Evolutionary conservation across 176 grass and related monocot species (phyloP).

Genomic region (Phoenix roebelenii): DNA sequence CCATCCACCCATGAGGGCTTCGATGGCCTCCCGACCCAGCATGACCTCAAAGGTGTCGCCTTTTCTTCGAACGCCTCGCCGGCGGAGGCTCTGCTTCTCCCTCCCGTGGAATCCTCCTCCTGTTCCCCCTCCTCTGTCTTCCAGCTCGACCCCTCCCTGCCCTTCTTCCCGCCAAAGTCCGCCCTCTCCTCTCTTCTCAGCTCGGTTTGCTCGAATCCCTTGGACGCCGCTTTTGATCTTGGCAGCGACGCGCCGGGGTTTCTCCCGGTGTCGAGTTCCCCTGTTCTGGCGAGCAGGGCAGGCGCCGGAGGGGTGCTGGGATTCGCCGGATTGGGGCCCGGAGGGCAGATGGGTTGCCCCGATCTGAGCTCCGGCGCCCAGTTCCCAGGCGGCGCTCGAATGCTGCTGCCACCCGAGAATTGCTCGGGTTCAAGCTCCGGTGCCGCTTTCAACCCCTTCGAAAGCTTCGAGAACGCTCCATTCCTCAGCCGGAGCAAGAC

Average conservation of each 20-base stretch:
- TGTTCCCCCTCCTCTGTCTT: conserved; percentile 26
- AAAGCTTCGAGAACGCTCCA: conserved; percentile 46
- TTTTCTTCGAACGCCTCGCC: conserved; percentile 20
- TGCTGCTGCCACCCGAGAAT: not conserved
- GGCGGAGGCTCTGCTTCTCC: conserved; percentile 27
- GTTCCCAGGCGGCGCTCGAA: conserved; percentile 3
- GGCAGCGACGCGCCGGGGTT: conserved; percentile 25
- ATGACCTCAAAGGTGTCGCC: conserved; percentile 22
- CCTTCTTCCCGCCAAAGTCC: conserved; percentile 13
- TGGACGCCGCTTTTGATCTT: conserved; percentile 64
- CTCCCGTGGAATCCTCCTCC: conserved; percentile 6
- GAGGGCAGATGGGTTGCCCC: conserved; percentile 22
- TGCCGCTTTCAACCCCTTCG: conserved; percentile 37
- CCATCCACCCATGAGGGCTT: conserved; percentile 21
- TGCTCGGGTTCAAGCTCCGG: conserved; percentile 12
- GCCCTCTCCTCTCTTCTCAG: conserved; percentile 34
- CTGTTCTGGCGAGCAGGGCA: conserved; percentile 24
- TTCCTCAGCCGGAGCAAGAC: conserved; percentile 62
- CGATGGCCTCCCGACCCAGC: conserved; percentile 9
- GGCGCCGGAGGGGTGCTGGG: conserved; percentile 21
- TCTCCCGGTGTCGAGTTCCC: conserved; percentile 20
- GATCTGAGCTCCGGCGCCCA: conserved; percentile 14
- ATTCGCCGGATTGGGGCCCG: conserved; percentile 61
- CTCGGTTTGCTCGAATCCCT: conserved; percentile 28
- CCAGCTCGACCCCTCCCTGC: conserved; percentile 24